Evolutionary conservation across 345 rosid genomes (phyloP), one percentile per base, ranked within the genome.

Genomic region (Aquilaria yunnanensis): DNA sequence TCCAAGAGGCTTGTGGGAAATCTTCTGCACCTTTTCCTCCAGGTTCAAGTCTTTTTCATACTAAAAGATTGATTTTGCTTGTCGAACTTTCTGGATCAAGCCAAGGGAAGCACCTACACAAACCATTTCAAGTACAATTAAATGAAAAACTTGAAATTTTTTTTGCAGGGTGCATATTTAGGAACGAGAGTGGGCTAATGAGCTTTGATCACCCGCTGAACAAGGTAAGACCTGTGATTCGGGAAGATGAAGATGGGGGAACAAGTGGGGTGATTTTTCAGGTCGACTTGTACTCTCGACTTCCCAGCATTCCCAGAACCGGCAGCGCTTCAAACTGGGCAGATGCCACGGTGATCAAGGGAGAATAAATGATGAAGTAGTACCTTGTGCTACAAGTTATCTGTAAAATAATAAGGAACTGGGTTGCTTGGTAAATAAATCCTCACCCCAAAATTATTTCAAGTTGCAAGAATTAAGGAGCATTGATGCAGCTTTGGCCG

Each of bases 1-100:
- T 80, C 13, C 73, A 67, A 77, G 77, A 66, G 32, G 83, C 81
- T 29, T 88, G 96, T 69, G 82, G 84, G 47, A 85, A 82, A 70
- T 86, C 84, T 48, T 80, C 55, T 46, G 74, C 85, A 9, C 81
- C 90, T 31, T 83, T 83, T 65, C 84, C 87, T 60, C 49, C 81
- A 30, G 84, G 87, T 82, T 69, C 23, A 2, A 23, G n/a, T 61
- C 8, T 34, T 47, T 12, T 47, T 59, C 10, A 10, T 4, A n/a
- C 10, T 3, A 11, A 31, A 32, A 30, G 43, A 37, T 51, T 51
- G 23, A 13, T 9, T 51, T 14, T 14, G 23, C 8, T 51, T n/a
- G 9, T 12, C 29, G 9, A 54, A 54, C 2, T 3, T 32, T 52
- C n/a, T 29, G 32, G 31, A 54, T 16, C 57, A 16, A 16, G 31